Percentiles rank a stretch among this genome's conserved stretches.
Conservation (phyloP, 371 early-diverging fungal genomes). For the Phascolomyces articulosus region DNA sequence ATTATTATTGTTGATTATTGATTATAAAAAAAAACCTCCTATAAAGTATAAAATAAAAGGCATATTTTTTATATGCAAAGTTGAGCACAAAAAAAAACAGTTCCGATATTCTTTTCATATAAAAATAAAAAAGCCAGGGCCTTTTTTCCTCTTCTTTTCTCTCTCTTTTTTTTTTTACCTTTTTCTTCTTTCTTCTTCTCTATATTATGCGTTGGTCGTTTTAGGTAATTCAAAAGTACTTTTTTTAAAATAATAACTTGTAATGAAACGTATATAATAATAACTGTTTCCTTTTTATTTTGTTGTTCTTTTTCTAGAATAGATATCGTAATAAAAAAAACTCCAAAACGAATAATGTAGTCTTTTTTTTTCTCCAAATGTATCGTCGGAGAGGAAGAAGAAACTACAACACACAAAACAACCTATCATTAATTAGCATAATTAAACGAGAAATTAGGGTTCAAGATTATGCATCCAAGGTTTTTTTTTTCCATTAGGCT, state of each 20-base stretch:
- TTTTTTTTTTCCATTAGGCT: no score
- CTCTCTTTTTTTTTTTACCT: not conserved
- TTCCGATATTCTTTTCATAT: not conserved
- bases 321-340: no score
- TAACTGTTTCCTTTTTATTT: no score
- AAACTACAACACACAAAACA: no score
- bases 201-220: not conserved
- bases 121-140: constrained; percentile 5
- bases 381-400: no score
- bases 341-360: no score
- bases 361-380: no score
- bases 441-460: no score
- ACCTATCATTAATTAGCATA: no score
- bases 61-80: not conserved
- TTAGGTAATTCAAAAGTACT: not conserved
- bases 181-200: not conserved
- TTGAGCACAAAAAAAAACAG: not conserved
- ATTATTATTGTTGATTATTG: not conserved
- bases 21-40: not conserved
- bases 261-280: no score
- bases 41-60: not conserved
- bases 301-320: no score
- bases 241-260: not conserved
- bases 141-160: not conserved
- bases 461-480: no score